Percentiles rank a stretch among this genome's conserved stretches.
phyloP scores from a whole-genome alignment of 768 basidiomycete genomes.

The Termitomyces sp. region DNA sequence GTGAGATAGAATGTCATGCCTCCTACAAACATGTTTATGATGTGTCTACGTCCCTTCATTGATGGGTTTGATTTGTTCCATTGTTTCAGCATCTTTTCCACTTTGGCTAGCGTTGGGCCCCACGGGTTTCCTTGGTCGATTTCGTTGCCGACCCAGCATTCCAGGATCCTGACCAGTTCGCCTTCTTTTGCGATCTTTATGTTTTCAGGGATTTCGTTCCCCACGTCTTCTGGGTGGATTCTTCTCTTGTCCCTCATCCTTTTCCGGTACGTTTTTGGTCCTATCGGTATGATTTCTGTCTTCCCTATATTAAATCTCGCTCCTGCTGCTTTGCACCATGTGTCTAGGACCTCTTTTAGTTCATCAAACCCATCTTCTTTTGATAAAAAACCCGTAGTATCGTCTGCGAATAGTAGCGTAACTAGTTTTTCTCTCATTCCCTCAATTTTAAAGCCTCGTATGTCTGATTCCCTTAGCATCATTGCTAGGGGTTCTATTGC shows the following conservation, averaged over 20 bases:
- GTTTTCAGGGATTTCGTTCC: background rate
- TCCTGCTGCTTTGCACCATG: too few relatives aligned
- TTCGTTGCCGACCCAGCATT: background rate
- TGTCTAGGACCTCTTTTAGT: too few relatives aligned
- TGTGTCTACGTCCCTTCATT: background rate
- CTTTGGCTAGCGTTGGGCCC: background rate
- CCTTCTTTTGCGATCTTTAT: background rate
- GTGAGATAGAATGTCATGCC: background rate
- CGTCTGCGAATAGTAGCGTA: too few relatives aligned
- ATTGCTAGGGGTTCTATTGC: too few relatives aligned
- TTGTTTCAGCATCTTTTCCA: background rate
- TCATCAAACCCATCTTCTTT: too few relatives aligned
- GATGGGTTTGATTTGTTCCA: background rate
- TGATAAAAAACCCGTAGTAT: too few relatives aligned
- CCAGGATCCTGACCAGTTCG: background rate
- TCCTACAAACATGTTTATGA: background rate
- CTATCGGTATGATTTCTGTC: background rate
- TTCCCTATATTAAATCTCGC: background rate
- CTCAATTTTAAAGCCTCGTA: too few relatives aligned
- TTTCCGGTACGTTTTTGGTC: background rate
- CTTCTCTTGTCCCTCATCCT: background rate
- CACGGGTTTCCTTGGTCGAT: background rate
- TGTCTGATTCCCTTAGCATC: too few relatives aligned
- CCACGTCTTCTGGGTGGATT: background rate
- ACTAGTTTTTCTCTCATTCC: too few relatives aligned